Conservation (phyloP, 805 yeast genomes). For the Saccharomyces cerevisiae region DNA sequence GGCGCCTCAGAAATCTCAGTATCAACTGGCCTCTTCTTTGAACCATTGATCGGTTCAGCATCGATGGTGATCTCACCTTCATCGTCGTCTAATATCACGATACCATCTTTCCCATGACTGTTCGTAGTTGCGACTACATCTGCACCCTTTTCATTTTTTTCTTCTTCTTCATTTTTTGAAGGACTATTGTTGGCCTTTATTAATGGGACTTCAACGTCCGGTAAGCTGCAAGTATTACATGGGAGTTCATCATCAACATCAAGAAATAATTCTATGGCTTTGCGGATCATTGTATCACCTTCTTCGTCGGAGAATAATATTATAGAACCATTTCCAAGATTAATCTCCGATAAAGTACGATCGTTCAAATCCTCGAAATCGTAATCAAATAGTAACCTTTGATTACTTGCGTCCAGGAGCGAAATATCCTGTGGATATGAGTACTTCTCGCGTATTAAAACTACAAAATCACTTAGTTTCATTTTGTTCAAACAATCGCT, state of each 20-base stretch:
- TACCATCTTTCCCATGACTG: constrained; percentile 8
- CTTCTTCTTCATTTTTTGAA: constrained; percentile 14
- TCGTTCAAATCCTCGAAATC: constrained; percentile 78
- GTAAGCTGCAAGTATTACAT: constrained; percentile 20
- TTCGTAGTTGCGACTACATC: constrained; percentile 10
- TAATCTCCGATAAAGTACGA: constrained; percentile 41
- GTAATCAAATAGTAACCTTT: constrained; percentile 65
- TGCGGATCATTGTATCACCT: constrained; percentile 40
- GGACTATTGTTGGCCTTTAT: constrained; percentile 5
- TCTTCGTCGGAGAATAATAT: constrained; percentile 74
- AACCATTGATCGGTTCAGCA: neutral
- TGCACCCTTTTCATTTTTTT: constrained; percentile 19
- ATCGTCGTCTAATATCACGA: constrained; percentile 9
- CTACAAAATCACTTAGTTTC: constrained; percentile 47
- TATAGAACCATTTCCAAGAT: constrained; percentile 52
- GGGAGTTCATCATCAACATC: constrained; percentile 17
- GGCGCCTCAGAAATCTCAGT: neutral
- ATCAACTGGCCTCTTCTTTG: neutral
- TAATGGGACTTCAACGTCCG: constrained; percentile 29
- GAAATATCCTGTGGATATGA: constrained; percentile 38
- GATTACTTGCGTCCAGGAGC: constrained; percentile 28
- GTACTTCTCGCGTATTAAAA: constrained; percentile 40
- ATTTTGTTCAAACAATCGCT: constrained; percentile 15
- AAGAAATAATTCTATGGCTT: constrained; percentile 56
- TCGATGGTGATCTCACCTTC: neutral